Evolutionary conservation across 2,329 filamentous ascomycete genomes (phyloP), one percentile per base, ranked within the genome.

Genomic region (Cyclaneusma minus): DNA sequence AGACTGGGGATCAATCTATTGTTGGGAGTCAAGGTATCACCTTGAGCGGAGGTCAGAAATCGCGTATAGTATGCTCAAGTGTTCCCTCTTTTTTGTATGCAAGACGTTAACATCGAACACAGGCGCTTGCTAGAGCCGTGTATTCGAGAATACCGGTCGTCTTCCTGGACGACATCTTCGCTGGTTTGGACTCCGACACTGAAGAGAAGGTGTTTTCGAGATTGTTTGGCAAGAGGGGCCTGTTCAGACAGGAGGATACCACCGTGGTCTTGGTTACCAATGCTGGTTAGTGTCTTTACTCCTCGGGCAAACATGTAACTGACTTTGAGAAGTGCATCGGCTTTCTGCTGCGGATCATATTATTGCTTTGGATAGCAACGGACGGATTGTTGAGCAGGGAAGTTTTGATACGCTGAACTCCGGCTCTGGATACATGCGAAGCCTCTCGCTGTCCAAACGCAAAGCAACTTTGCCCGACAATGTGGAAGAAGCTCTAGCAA

Each of bases 251-350:
- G 25, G 44, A 41, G 30, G 38, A 42, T 0, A 48, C 49, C 0
- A 56, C 56, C 1, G 37, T 51, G 1, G 21, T 60, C 6, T 35
- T 58, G 3, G 48, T 47, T 3, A 57, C 52, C 1, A 51, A 45
- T 21, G 21, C 39, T 7, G 33, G 29, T 31, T 31, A 3, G 6
- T 11, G 18, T 17, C 11, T n/a, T 21, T 10, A 17, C 12, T 19
- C 7, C 9, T n/a, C n/a, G n/a, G n/a, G n/a, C n/a, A n/a, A n/a
- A n/a, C n/a, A n/a, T n/a, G n/a, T n/a, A n/a, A n/a, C n/a, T n/a
- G n/a, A n/a, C n/a, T n/a, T 27, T 21, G 13, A 13, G n/a, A n/a
- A 16, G 18, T 44, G 13, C 33, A 39, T 29, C 27, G 41, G 22
- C 20, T 56, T 1, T 42, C 44, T 10, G 50, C 50, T 25, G 49